These are phyloP conservation scores for Lathyrus oleraceus DNA, from an alignment of 306 rosid species.

Conservation along the genomic window DNA sequence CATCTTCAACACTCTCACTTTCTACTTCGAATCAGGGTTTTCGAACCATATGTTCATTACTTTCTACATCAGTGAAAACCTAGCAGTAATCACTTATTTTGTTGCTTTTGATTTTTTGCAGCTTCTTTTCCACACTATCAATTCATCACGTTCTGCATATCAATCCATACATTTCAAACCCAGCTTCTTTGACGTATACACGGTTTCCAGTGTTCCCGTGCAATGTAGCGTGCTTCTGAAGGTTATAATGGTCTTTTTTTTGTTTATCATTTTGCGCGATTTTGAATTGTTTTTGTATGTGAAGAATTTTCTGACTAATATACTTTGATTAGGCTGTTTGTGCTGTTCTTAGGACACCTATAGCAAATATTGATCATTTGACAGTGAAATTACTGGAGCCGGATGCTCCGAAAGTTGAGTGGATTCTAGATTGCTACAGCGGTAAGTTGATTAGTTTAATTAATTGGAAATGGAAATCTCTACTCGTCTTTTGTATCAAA, in stretches of 20 bases:
- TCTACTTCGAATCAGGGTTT: constrained; percentile 39
- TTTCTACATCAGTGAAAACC: not conserved
- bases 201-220: constrained; percentile 54
- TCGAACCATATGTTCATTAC: not conserved
- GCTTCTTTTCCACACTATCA: constrained; percentile 75
- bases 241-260: constrained; percentile 44
- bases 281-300: not conserved
- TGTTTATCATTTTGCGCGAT: not conserved
- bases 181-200: constrained; percentile 68
- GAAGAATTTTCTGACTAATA: constrained; percentile 25
- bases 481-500: not conserved
- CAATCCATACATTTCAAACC: constrained; percentile 70
- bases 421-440: constrained; percentile 78
- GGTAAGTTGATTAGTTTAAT: constrained; percentile 45
- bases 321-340: constrained; percentile 70
- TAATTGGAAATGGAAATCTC: not conserved
- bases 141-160: constrained; percentile 82
- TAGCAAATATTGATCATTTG: constrained; percentile 70
- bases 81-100: not conserved
- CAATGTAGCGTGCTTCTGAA: constrained; percentile 86
- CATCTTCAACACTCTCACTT: not conserved
- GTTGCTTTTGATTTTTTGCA: constrained; percentile 29
- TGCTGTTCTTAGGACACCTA: constrained; percentile 84
- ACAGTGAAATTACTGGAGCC: constrained; percentile 64
- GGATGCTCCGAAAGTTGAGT: constrained; percentile 71